Evolutionary conservation across 352 stramenopile genomes (phyloP), one percentile per base, ranked within the genome.

Genomic region (Phytophthora podocarpi): DNA sequence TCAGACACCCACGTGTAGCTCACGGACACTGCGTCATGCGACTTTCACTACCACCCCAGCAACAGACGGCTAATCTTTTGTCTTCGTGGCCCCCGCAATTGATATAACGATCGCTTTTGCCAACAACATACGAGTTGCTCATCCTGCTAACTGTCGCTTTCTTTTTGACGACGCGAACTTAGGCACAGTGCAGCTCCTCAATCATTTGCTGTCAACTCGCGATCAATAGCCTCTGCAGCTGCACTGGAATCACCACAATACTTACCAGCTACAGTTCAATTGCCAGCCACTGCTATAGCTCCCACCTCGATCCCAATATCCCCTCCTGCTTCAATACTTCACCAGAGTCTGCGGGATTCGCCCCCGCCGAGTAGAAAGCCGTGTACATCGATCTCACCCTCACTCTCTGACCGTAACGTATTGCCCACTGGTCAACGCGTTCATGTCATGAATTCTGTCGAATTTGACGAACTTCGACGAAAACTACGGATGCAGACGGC

Each of bases 401-500:
- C n/a, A 13, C 31, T 15, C 3, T 56, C 42, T 1, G 31, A n/a
- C 6, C 13, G 31, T 8, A 42, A 57, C 20, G 39, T 64, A 7
- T 36, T 72, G 5, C 37, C 51, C 4, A 70, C 32, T 21, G 59
- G 57, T 1, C 63, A 67, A 35, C 35, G 15, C 2, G 21, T 80
- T 0, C 48, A 53, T n/a, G 64, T 59, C 1, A 64, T 68, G 39
- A 65, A 70, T 21, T 28, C 40, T 4, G 28, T 12, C 11, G 67
- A 76, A 21, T 68, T 75, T 28, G 52, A 70, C 5, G 59, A 70
- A 1, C 28, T 74, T 24, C 62, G 70, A n/a, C 71, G 67, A 10
- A 72, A 70, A 46, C 20, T 80, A 15, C 59, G 46, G 18, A 66
- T 66, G 51, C 63, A 80, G n/a, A 74, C 50, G 18, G 54, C 63